Evolutionary conservation across 306 rosid genomes (phyloP), one percentile per base, ranked within the genome.

Genomic region (Prunus armeniaca): DNA sequence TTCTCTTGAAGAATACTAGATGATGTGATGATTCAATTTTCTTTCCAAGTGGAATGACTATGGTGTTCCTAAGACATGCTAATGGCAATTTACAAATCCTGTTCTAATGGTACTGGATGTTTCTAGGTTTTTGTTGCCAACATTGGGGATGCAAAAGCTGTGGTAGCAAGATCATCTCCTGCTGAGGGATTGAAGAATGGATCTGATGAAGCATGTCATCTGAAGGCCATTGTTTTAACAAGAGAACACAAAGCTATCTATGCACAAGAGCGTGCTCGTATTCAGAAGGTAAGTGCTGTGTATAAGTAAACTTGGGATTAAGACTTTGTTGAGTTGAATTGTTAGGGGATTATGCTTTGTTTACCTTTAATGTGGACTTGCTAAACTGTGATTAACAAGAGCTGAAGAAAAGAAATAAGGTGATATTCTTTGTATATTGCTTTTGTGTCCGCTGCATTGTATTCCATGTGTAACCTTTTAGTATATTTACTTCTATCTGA

Each of bases 221-320:
- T 89, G 81, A 93, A 89, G 83, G 97, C 96, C 81, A 93, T 93
- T 79, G 97, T 93, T 78, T 87, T 93, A 82, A 91, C 97, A 0
- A 91, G 96, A 78, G 98, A 93, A 75, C 98, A 91, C 87, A 91
- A 91, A 79, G 96, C 97, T 76, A 93, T 91, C 78, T 93, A 78
- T 82, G 93, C 98, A 15, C 91, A 83, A 64, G 98, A 93, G 83
- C 93, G 93, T 70, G 82, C 92, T 80, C 96, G 96, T 55, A 91
- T 93, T 84, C 96, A 91, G 83, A 93, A 93, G 92, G 98, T 87
- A 43, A 81, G 81, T 74, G 79, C 68, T 68, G 79, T 55, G 45
- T 69, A 55, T 65, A 73, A 65, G 52, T 55, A n/a, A 72, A 55
- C 54, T 41, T 32, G 76, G 38, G 65, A 51, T 9, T 24, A 52